phyloP scores from a whole-genome alignment of 805 yeast species.

The Candida suzukii region DNA sequence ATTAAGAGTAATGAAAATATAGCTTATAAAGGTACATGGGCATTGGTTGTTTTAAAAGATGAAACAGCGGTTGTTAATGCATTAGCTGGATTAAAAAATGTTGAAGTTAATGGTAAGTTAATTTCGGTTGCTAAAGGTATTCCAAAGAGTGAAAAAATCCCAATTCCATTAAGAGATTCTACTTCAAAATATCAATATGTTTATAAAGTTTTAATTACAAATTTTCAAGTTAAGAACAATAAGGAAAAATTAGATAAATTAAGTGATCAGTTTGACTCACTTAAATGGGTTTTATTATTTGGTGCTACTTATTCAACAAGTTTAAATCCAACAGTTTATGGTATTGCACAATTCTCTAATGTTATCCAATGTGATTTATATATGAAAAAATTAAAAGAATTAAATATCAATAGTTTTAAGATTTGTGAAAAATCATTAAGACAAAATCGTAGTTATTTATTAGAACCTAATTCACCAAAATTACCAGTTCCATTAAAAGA shows the following conservation, averaged over 20 bases:
- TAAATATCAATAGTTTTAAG: neutral
- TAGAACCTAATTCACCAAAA: too few relatives aligned
- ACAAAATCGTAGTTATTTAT: too few relatives aligned
- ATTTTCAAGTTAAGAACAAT: neutral
- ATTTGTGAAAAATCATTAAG: too few relatives aligned
- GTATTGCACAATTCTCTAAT: neutral
- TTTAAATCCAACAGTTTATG: neutral
- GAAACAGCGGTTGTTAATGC: constrained; percentile 19
- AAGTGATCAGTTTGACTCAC: neutral
- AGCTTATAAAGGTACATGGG: constrained; percentile 24
- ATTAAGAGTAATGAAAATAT: constrained; percentile 21
- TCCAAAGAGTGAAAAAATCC: constrained; percentile 23
- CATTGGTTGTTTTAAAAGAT: constrained; percentile 21
- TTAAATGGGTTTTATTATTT: neutral
- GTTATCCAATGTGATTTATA: neutral
- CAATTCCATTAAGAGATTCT: neutral
- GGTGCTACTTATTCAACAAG: neutral
- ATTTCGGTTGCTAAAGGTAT: constrained; percentile 25
- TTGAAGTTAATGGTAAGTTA: constrained; percentile 22
- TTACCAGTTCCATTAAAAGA: neutral
- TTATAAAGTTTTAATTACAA: neutral
- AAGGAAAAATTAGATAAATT: neutral
- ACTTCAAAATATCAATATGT: constrained; percentile 3
- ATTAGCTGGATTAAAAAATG: constrained; percentile 16
- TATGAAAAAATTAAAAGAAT: neutral